phyloP scores from a whole-genome alignment of 1,284 basidiomycete genomes.

The Pyrrhoderma lamaoense region DNA sequence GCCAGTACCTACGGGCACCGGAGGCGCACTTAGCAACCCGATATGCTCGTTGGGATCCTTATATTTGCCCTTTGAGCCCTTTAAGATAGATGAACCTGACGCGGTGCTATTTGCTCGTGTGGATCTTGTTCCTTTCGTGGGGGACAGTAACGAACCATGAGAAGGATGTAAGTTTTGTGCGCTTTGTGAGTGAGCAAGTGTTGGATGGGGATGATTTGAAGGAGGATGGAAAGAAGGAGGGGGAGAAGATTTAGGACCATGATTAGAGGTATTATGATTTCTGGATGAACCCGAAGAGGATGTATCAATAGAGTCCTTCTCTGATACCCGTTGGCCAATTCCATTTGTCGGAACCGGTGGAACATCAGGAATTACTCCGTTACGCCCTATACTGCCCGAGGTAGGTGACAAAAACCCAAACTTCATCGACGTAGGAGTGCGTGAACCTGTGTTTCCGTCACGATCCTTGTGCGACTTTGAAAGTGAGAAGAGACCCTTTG shows the following conservation, averaged over 20 bases:
- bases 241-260: slow-evolving; percentile 10
- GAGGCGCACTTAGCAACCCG: slow-evolving; percentile 15
- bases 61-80: slow-evolving; percentile 20
- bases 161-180: slow-evolving; percentile 13
- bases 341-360: slow-evolving; percentile 38
- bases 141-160: slow-evolving; percentile 11
- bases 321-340: slow-evolving; percentile 35
- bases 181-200: slow-evolving; percentile 14
- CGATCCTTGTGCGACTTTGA: slow-evolving; percentile 39
- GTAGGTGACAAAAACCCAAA: slow-evolving; percentile 13
- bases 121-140: slow-evolving; percentile 10
- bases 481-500: slow-evolving; percentile 79
- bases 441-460: slow-evolving; percentile 52
- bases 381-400: slow-evolving; percentile 12
- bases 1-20: slow-evolving; percentile 15
- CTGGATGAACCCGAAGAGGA: slow-evolving; percentile 64
- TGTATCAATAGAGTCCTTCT: slow-evolving; percentile 64
- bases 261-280: not conserved
- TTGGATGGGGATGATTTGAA: slow-evolving; percentile 1
- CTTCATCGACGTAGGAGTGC: slow-evolving; percentile 24
- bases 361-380: slow-evolving; percentile 12
- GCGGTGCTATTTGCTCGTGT: slow-evolving; percentile 11
- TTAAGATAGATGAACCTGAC: slow-evolving; percentile 18
- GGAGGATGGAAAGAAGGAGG: slow-evolving; percentile 15
- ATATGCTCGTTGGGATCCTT: slow-evolving; percentile 14